Evolutionary conservation across 1,284 basidiomycete species (phyloP).

Genomic region (Ustilago esculenta): DNA sequence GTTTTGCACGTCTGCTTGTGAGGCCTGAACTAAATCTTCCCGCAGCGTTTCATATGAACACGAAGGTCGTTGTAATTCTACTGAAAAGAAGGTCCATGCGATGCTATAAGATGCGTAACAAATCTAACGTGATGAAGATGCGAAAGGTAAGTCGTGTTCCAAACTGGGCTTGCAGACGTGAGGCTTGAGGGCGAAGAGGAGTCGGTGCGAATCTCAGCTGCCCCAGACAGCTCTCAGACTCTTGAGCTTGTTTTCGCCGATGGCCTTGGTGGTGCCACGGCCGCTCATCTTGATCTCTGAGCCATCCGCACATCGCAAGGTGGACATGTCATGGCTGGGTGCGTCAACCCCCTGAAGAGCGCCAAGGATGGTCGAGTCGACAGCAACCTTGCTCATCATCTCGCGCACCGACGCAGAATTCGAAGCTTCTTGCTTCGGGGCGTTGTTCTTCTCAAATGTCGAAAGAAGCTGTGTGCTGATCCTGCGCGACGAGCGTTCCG

Average conservation of each 20-base stretch:
- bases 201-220: no score
- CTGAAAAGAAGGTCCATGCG: slow-evolving; percentile 6
- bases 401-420: slow-evolving; percentile 17
- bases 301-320: slow-evolving; percentile 26
- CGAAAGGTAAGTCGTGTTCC: no score
- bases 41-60: no score
- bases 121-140: slow-evolving; percentile 2
- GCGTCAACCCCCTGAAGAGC: slow-evolving; percentile 16
- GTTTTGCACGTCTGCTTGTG: no score
- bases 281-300: slow-evolving; percentile 46
- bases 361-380: slow-evolving; percentile 39
- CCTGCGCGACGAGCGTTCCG: slow-evolving; percentile 17
- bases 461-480: slow-evolving; percentile 41
- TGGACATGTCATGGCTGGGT: slow-evolving; percentile 11
- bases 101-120: slow-evolving; percentile 5
- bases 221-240: slow-evolving; percentile 57
- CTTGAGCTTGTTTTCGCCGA: slow-evolving; percentile 49
- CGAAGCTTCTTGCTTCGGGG: background rate
- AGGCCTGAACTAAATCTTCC: no score
- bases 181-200: no score
- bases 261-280: slow-evolving; percentile 58
- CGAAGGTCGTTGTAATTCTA: slow-evolving; percentile 12
- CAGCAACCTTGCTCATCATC: slow-evolving; percentile 40
- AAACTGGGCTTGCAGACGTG: no score
- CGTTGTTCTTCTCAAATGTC: slow-evolving; percentile 31